Conservation (phyloP, 176 grass and related monocot species). For the Bonia amplexicaulis region DNA sequence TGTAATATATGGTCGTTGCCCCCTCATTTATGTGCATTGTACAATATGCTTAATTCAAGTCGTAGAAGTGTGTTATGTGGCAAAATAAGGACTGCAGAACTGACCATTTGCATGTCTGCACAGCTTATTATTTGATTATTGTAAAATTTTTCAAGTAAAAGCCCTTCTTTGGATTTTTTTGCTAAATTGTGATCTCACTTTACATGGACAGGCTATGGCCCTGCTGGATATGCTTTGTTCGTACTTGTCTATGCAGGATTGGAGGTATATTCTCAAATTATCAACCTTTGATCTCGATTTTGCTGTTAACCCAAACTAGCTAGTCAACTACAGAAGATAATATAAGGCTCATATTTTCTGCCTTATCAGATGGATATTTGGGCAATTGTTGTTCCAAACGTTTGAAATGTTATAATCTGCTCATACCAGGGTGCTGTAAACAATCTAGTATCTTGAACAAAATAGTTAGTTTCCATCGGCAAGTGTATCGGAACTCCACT, state of each 20-base stretch:
- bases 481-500: background rate
- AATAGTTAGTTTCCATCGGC: background rate
- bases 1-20: background rate
- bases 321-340: background rate
- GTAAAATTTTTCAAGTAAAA: background rate
- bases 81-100: background rate
- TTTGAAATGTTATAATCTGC: background rate
- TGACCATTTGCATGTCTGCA: background rate
- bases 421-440: background rate
- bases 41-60: background rate
- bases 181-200: background rate
- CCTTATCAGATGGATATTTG: background rate
- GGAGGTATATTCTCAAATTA: slow-evolving; percentile 55
- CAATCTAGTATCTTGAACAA: background rate
- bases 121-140: slow-evolving; percentile 19
- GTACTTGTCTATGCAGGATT: slow-evolving; percentile 85
- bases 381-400: background rate
- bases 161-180: background rate
- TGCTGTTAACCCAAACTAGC: background rate
- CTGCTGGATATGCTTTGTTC: slow-evolving; percentile 93
- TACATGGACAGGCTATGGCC: slow-evolving; percentile 73
- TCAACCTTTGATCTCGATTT: background rate
- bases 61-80: background rate
- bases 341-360: background rate
- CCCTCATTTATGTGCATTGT: background rate